Evolutionary conservation across 2,329 filamentous ascomycete genomes (phyloP).

Genomic region (Amylocarpus encephaloides): DNA sequence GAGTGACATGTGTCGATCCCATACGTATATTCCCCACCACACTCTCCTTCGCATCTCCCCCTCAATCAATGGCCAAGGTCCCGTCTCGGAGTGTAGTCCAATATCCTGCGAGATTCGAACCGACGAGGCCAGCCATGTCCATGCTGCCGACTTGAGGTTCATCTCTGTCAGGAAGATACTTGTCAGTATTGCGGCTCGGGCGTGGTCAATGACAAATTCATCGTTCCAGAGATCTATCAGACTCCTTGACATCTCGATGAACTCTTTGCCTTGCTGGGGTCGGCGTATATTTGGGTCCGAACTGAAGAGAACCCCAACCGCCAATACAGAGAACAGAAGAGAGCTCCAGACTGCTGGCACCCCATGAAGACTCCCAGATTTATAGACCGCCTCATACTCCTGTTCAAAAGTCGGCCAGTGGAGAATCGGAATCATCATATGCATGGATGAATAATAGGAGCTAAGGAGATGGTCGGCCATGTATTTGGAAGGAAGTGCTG

Average conservation of each 20-base stretch:
- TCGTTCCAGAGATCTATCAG: slow-evolving; percentile 79
- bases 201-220: slow-evolving; percentile 68
- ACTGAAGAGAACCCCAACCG: slow-evolving; percentile 72
- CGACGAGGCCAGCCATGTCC: slow-evolving; percentile 76
- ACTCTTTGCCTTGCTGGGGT: slow-evolving; percentile 53
- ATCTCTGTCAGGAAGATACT: slow-evolving; percentile 78
- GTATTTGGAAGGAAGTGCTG: slow-evolving; percentile 63
- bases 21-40: slow-evolving; percentile 92
- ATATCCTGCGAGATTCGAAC: slow-evolving; percentile 78
- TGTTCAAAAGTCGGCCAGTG: slow-evolving; percentile 81
- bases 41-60: slow-evolving; percentile 79
- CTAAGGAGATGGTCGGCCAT: slow-evolving; percentile 66
- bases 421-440: slow-evolving; percentile 75
- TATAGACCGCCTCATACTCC: slow-evolving; percentile 72
- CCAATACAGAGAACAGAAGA: slow-evolving; percentile 76
- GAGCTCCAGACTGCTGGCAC: slow-evolving; percentile 67
- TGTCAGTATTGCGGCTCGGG: slow-evolving; percentile 63
- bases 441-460: slow-evolving; percentile 69
- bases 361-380: slow-evolving; percentile 51
- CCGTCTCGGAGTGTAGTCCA: slow-evolving; percentile 70
- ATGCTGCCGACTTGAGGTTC: slow-evolving; percentile 79
- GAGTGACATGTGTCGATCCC: slow-evolving; percentile 74
- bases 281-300: slow-evolving; percentile 47
- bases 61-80: slow-evolving; percentile 68
- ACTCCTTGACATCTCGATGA: slow-evolving; percentile 63